These are phyloP conservation scores for Fraxinus ornus DNA, from an alignment of 305 asterid genomes.

Conservation along the genomic window DNA sequence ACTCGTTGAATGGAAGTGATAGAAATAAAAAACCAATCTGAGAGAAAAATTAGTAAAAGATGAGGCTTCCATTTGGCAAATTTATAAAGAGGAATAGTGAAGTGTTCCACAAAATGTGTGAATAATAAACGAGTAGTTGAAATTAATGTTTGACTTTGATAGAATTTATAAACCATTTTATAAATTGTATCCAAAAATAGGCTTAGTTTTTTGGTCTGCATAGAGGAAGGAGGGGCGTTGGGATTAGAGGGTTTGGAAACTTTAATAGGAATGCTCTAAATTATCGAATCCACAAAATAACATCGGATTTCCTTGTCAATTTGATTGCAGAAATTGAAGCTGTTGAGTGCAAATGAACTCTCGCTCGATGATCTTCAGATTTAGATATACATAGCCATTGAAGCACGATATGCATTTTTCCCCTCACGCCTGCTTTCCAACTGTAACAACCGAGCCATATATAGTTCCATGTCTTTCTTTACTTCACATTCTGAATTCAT, in stretches of 20 bases:
- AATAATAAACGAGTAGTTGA: not conserved
- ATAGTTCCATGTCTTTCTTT: not conserved
- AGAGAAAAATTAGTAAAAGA: not conserved
- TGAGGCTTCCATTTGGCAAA: not conserved
- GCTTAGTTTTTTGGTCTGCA: not conserved
- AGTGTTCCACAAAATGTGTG: not conserved
- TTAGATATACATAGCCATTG: conserved; percentile 14
- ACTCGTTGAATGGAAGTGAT: not conserved
- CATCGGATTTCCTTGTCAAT: not conserved
- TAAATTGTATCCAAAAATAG: no score
- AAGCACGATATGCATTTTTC: conserved; percentile 21
- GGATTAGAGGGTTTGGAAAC: not conserved
- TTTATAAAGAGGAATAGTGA: not conserved
- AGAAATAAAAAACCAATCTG: not conserved
- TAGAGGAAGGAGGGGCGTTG: not conserved
- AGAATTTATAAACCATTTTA: no score
- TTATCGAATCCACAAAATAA: not conserved
- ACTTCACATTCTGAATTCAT: not conserved
- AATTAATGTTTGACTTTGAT: not conserved
- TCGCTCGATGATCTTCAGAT: conserved; percentile 47
- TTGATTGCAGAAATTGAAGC: conserved; percentile 47
- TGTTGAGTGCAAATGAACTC: conserved; percentile 36
- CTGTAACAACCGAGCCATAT: conserved; percentile 24
- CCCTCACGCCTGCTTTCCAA: conserved; percentile 19
- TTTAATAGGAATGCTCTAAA: not conserved